Evolutionary conservation across 108 stramenopile genomes (phyloP), one percentile per base, ranked within the genome.

Genomic region (Phaeodactylum tricornutum): DNA sequence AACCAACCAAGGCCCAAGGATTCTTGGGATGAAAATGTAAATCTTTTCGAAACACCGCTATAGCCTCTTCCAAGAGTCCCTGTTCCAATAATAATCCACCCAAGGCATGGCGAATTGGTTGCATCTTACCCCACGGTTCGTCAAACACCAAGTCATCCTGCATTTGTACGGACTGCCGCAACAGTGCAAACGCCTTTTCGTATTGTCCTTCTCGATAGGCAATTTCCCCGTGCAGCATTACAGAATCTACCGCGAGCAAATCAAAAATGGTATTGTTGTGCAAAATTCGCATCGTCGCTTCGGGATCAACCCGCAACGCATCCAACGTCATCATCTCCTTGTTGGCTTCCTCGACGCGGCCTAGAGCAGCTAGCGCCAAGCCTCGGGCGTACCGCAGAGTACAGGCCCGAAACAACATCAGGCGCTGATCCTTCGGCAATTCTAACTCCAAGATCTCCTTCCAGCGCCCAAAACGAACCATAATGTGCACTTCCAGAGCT

Each of bases 61-160:
- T 79, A 26, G 75, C 70, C 43, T 90, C 79, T 14, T 64, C 70
- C 25, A 66, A 39, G 55, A 76, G 79, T n/a, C 69, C 67, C 36
- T 78, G 76, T 50, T 87, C 70, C 52, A 81, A 66, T 16, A 92
- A 53, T 33, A 92, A 52, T 26, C 84, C 90, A 15, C 90, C 90
- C 46, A 92, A 62, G 0, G 90, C 81, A 71, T 92, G 90, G 9
- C 90, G 54, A 34, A 81, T 74, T 14, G 90, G 90, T 57, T 80
- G 77, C 90, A 92, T 92, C 36, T 81, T 84, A n/a, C 90, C 90
- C 90, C 90, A 92, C 11, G 90, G 90, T 45, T 92, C 90, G 54
- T 92, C 77, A 51, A 72, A 92, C 31, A 77, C 66, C 56, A 92
- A 62, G 29, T 69, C 67, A 62, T 92, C 90, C 49, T 92, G 84